phyloP scores from a whole-genome alignment of 805 yeast genomes.

The Saccharomycopsis guyanensis region DNA sequence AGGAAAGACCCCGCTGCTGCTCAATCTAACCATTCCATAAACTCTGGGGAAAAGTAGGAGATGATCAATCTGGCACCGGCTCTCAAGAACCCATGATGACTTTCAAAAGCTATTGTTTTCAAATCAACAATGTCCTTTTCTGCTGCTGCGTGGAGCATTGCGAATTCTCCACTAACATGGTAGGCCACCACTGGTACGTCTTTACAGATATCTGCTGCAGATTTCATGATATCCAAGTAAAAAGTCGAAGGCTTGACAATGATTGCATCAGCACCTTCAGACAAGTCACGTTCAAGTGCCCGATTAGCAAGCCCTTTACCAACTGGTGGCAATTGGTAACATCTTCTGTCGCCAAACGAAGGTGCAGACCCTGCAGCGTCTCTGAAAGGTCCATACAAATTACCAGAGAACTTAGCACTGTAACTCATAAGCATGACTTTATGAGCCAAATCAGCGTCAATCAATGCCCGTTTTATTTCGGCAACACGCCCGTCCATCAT shows the following conservation, averaged over 20 bases:
- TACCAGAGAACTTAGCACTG: conserved; percentile 89
- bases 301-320: conserved; percentile 92
- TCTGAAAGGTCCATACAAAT: conserved; percentile 92
- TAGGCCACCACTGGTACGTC: conserved; percentile 91
- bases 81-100: conserved; percentile 84
- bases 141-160: conserved; percentile 98
- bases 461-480: conserved; percentile 80
- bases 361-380: conserved; percentile 96
- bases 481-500: conserved; percentile 94
- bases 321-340: conserved; percentile 89
- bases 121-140: conserved; percentile 89
- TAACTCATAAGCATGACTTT: conserved; percentile 86
- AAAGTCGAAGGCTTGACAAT: conserved; percentile 95
- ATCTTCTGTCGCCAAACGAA: conserved; percentile 80
- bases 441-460: conserved; percentile 77
- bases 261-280: conserved; percentile 92
- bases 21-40: conserved; percentile 84
- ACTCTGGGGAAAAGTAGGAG: conserved; percentile 91
- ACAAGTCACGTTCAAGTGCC: conserved; percentile 77
- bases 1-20: too few relatives aligned
- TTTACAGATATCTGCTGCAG: conserved; percentile 72
- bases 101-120: conserved; percentile 63
- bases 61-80: conserved; percentile 94
- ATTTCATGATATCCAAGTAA: conserved; percentile 83
- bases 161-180: conserved; percentile 95